A percentile compares a stretch with the other conserved stretches of the same genome.
Conservation (phyloP, 108 stramenopile species). For the Aureococcus anophagefferens region DNA sequence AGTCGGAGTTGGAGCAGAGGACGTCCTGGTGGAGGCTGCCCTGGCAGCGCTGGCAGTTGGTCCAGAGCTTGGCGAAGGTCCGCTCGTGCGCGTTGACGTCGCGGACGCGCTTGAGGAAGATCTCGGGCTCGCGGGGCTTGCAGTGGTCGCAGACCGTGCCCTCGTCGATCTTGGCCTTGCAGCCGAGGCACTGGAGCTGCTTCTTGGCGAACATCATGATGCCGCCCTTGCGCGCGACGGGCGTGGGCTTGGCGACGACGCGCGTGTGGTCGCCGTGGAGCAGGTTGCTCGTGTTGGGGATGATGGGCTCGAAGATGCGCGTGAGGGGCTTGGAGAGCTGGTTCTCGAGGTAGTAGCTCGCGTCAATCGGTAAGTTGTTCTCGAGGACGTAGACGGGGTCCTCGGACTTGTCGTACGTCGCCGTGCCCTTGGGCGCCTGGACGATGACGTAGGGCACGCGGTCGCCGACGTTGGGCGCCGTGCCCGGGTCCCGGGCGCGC, state of each 20-base stretch:
- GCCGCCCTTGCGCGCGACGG: constrained; percentile 82
- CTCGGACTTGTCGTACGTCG: constrained; percentile 88
- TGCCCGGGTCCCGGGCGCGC: constrained; percentile 89
- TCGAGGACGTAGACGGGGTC: constrained; percentile 97
- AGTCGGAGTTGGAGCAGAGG: constrained; percentile 96
- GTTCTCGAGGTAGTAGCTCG: constrained; percentile 70
- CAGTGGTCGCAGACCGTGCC: constrained; percentile 87
- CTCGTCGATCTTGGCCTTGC: constrained; percentile 72
- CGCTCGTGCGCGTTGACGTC: constrained; percentile 71
- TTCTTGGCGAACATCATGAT: constrained; percentile 96
- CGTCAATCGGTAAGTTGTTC: constrained; percentile 89
- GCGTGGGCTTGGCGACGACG: constrained; percentile 87
- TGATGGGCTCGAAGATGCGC: constrained; percentile 96
- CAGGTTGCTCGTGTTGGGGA: constrained; percentile 78
- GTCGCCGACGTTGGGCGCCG: constrained; percentile 96
- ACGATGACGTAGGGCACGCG: constrained; percentile 99
- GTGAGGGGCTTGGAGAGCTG: constrained; percentile 91
- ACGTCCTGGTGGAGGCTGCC: constrained; percentile 93
- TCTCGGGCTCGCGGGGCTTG: constrained; percentile 66
- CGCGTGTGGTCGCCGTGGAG: constrained; percentile 94
- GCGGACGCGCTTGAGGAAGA: constrained; percentile 76
- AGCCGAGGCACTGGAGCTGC: constrained; percentile 87
- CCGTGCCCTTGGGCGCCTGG: constrained; percentile 81
- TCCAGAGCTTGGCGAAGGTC: constrained; percentile 78
- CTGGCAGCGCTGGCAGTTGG: constrained; percentile 89